phyloP scores from a whole-genome alignment of 441 rosid species.

The Pelargonium fulgidum region DNA sequence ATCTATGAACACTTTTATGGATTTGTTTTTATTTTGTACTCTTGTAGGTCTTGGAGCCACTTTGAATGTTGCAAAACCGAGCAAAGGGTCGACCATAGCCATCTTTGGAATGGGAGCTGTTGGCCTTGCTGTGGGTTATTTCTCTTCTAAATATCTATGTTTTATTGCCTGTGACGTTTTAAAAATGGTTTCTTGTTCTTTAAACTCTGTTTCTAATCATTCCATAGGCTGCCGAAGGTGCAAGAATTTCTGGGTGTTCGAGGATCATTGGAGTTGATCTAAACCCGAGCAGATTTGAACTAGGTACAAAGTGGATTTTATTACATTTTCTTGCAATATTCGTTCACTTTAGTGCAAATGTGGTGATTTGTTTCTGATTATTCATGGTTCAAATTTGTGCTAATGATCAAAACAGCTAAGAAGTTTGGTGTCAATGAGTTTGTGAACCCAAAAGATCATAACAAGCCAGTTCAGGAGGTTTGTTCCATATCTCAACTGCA shows the following conservation, averaged over 20 bases:
- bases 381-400: conserved; percentile 5
- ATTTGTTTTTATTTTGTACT: not conserved
- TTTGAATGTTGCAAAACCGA: conserved; percentile 75
- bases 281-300: conserved; percentile 47
- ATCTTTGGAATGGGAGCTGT: conserved; percentile 83
- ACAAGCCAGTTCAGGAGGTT: conserved; percentile 77
- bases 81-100: conserved; percentile 59
- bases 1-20: not conserved
- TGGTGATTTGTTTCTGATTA: not conserved
- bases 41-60: conserved; percentile 61
- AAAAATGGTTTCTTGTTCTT: not conserved
- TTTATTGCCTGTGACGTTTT: not conserved
- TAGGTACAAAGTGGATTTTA: conserved; percentile 32
- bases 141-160: not conserved
- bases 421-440: conserved; percentile 71
- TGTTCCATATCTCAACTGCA: not conserved
- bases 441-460: conserved; percentile 68
- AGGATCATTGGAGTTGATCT: conserved; percentile 82
- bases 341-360: not conserved
- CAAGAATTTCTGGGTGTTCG: conserved; percentile 62
- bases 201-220: not conserved
- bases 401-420: conserved; percentile 45
- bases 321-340: not conserved
- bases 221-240: conserved; percentile 72
- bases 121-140: conserved; percentile 62